phyloP scores from a whole-genome alignment of 345 rosid genomes.

The Odontarrhena argentea region DNA sequence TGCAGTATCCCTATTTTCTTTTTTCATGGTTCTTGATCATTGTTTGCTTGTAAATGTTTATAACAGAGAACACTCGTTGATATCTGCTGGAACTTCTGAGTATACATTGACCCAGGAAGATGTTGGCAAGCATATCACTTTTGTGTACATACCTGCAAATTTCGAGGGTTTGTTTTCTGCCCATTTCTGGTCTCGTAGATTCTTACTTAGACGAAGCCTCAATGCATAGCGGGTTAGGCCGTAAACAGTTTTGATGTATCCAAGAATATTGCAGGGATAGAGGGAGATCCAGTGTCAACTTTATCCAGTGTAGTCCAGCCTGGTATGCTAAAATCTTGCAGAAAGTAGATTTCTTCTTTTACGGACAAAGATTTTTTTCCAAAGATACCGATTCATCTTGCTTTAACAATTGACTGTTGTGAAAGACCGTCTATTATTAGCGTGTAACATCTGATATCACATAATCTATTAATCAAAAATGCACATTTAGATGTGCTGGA shows the following conservation, averaged over 20 bases:
- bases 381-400: slow-evolving; percentile 17
- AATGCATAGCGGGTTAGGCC: slow-evolving; percentile 4
- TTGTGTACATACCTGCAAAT: slow-evolving; percentile 83
- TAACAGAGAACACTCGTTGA: slow-evolving; percentile 58
- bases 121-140: slow-evolving; percentile 72
- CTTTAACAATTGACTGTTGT: slow-evolving; percentile 18
- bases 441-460: slow-evolving; percentile 3
- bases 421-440: slow-evolving; percentile 22
- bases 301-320: slow-evolving; percentile 67
- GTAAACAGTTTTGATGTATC: slow-evolving; percentile 19
- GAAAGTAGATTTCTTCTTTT: slow-evolving; percentile 12
- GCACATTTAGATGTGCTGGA: slow-evolving; percentile 18
- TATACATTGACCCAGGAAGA: slow-evolving; percentile 83
- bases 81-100: slow-evolving; percentile 80
- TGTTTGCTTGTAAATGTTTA: slow-evolving; percentile 16
- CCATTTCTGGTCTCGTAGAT: slow-evolving; percentile 7
- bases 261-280: slow-evolving; percentile 66
- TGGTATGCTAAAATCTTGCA: slow-evolving; percentile 51
- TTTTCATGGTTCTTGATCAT: slow-evolving; percentile 15
- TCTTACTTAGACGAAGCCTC: slow-evolving; percentile 21
- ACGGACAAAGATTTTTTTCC: slow-evolving; percentile 13
- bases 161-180: slow-evolving; percentile 71
- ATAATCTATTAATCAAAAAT: slow-evolving; percentile 9
- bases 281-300: slow-evolving; percentile 71
- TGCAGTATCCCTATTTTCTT: slow-evolving; percentile 17